Conservation (phyloP, 2,329 filamentous ascomycete species). For the Fonsecaea pugnacius region DNA sequence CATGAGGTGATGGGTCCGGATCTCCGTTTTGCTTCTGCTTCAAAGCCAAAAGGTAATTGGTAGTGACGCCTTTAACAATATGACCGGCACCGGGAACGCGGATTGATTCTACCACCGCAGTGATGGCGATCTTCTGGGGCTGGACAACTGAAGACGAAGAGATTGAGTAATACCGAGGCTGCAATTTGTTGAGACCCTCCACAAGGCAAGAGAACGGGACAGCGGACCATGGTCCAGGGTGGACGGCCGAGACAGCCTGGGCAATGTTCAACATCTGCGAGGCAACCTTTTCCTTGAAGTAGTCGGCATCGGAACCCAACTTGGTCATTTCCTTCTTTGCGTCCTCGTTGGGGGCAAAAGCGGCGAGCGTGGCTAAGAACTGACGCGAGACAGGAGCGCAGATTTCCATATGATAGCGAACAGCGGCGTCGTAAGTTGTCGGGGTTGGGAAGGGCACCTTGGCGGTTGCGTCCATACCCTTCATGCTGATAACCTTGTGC, state of each 20-base stretch:
- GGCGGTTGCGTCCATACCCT: conserved; percentile 88
- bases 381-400: conserved; percentile 95
- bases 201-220: conserved; percentile 95
- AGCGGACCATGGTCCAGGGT: conserved; percentile 75
- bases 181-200: conserved; percentile 90
- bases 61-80: conserved; percentile 90
- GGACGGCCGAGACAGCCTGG: conserved; percentile 74
- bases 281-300: conserved; percentile 85
- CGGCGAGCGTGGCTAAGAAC: conserved; percentile 82
- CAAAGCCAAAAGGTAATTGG: conserved; percentile 91
- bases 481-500: conserved; percentile 81
- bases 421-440: conserved; percentile 91
- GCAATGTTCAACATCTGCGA: conserved; percentile 86
- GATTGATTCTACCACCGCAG: conserved; percentile 87
- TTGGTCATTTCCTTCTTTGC: conserved; percentile 86
- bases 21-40: conserved; percentile 97
- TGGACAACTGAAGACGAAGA: conserved; percentile 95
- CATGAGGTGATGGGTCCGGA: conserved; percentile 77
- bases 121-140: conserved; percentile 92
- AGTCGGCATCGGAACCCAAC: conserved; percentile 90
- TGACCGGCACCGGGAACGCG: conserved; percentile 74
- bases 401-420: conserved; percentile 96
- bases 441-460: conserved; percentile 98
- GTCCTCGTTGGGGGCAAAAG: conserved; percentile 84
- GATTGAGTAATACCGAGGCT: conserved; percentile 98